Percentiles rank a stretch among this genome's conserved stretches.
Conservation (phyloP, 225 moss, liverwort and hornwort genomes). For the Rhytidiadelphus loreus region DNA sequence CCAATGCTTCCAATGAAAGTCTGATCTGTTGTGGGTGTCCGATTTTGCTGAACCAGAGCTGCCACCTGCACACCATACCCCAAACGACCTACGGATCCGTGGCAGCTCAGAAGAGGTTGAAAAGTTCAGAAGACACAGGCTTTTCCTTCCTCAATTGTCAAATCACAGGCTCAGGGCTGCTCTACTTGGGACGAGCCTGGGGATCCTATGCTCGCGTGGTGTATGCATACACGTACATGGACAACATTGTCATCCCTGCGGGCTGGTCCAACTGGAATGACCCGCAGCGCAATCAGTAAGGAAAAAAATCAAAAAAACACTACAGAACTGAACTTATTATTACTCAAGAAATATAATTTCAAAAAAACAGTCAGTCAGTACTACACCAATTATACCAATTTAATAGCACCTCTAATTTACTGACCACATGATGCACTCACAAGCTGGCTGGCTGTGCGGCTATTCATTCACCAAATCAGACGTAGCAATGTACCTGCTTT, state of each 20-base stretch:
- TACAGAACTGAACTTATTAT: fast-evolving
- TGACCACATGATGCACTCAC: not conserved
- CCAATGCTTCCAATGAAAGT: not conserved
- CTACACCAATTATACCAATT: too few species aligned
- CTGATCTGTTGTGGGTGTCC: not conserved
- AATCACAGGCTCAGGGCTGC: slow-evolving; percentile 22
- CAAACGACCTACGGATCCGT: slow-evolving; percentile 16
- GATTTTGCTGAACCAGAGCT: slow-evolving; percentile 1
- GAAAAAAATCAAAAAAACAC: too few species aligned
- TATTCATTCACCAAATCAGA: not conserved
- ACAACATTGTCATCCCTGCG: slow-evolving; percentile 1
- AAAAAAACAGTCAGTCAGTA: not conserved
- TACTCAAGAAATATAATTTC: not conserved
- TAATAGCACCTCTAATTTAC: not conserved
- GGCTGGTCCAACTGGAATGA: slow-evolving; percentile 45
- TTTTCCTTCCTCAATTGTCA: slow-evolving; percentile 30
- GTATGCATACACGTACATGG: slow-evolving; percentile 30
- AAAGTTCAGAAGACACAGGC: slow-evolving; percentile 7
- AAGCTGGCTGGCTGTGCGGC: too few species aligned
- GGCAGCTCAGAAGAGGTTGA: slow-evolving; percentile 15
- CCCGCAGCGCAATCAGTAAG: slow-evolving; percentile 11
- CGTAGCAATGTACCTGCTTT: too few species aligned
- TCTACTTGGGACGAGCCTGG: slow-evolving; percentile 44
- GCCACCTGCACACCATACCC: slow-evolving; percentile 20
- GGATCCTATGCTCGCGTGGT: slow-evolving; percentile 29